Base-by-base conservation (phyloP, 306 rosid genomes). In the Pueraria montana region DNA sequence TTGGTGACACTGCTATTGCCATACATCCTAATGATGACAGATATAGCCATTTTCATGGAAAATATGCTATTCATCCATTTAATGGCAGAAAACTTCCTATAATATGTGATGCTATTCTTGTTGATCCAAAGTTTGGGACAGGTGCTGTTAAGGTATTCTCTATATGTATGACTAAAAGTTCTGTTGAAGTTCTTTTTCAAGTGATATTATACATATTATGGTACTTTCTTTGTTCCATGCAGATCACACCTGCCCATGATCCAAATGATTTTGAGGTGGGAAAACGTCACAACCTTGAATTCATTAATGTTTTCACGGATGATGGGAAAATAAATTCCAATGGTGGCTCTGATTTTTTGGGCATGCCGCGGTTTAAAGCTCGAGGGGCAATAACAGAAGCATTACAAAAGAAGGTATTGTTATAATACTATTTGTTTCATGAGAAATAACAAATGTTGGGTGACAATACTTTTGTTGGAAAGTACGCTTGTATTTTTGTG, bases 201-300 rank as follows among this genome's bases (percentile, higher is more conserved):
- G 46, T n/a, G 24, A 65, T 85, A 32, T 68, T 61, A 32, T 67
- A 24, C 64, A 23, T 30, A 49, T 55, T 81, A 69, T 71, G 63
- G 24, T 77, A 36, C 26, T 77, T 73, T 59, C 84, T 73, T 74
- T 82, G 38, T 56, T 67, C 72, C 78, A 71, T 87, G 89, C 92
- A 96, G 98, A 96, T 96, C 79, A 94, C 99, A 81, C 99, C 98
- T 3, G 99, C 99, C 61, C 99, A 96, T 89, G 99, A 94, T 90
- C 97, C 98, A 10, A 96, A 96, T 80, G 99, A 96, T 85, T 96
- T 96, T 86, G 93, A 90, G 70, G 97, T 96, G 78, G 98, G 98
- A 75, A 92, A 89, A 81, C 95, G 97, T 17, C 97, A 96, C 89
- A 89, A 87, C 42, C 97, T 94, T 81, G 95, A 91, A 45, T 92